A percentile compares a stretch with the other conserved stretches of the same genome.
Conservation (phyloP, 176 grass and related monocot species). For the Carex cristatella region DNA sequence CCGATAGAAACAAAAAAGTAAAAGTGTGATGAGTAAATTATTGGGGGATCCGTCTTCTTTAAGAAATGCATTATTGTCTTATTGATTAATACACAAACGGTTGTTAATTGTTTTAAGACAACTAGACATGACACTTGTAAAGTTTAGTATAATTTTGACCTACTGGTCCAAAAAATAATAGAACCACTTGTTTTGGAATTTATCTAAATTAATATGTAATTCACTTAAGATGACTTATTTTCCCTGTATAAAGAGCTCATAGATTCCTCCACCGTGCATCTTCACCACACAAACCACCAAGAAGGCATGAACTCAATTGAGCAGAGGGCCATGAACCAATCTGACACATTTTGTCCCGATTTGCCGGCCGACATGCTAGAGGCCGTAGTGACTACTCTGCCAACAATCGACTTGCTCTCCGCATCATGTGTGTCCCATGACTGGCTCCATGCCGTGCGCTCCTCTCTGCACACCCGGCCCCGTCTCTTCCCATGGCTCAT, state of each 20-base stretch:
- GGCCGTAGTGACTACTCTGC: constrained; percentile 42
- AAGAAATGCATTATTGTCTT: too few species aligned
- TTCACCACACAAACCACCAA: background rate
- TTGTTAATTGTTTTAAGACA: too few species aligned
- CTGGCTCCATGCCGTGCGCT: constrained; percentile 66
- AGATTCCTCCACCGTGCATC: background rate
- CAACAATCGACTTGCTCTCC: constrained; percentile 50
- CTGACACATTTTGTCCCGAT: background rate
- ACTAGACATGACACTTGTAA: too few species aligned
- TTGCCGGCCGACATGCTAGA: constrained; percentile 78
- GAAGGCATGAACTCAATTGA: background rate
- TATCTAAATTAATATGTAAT: background rate
- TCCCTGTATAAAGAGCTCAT: background rate
- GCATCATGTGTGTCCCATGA: constrained; percentile 47
- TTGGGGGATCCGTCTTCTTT: background rate
- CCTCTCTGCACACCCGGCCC: constrained; percentile 37
- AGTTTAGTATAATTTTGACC: background rate
- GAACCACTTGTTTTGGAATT: background rate
- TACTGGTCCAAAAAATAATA: background rate
- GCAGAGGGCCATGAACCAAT: background rate
- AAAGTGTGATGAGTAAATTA: too few species aligned
- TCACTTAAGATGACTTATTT: background rate
- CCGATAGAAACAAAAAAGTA: background rate
- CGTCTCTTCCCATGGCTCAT: constrained; percentile 57
- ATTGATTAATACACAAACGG: too few species aligned